Conservation (phyloP, 345 rosid genomes). For the Aquilaria sinensis region DNA sequence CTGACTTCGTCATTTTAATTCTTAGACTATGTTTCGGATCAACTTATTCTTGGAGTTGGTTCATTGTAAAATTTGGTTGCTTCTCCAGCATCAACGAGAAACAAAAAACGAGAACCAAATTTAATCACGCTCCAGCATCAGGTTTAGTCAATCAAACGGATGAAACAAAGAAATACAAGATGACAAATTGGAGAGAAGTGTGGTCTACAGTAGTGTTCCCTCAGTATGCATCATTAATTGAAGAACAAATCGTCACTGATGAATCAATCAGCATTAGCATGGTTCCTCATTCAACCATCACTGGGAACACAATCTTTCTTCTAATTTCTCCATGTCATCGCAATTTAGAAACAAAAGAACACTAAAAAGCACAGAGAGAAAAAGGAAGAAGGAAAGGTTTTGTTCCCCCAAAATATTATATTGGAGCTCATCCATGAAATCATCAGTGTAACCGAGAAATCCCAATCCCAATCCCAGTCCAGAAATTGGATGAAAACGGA, state of each 20-base stretch:
- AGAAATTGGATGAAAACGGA: too few species aligned
- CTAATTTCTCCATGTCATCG: too few species aligned
- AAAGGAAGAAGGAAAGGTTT: neutral
- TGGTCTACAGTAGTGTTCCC: neutral
- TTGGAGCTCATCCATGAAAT: neutral
- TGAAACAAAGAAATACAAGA: neutral
- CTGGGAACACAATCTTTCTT: neutral
- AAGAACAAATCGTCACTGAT: too few species aligned
- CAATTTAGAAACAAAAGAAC: neutral
- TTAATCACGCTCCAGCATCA: too few species aligned
- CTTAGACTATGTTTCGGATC: too few species aligned
- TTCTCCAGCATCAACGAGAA: too few species aligned
- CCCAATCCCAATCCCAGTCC: neutral
- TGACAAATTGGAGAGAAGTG: neutral
- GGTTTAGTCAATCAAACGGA: neutral
- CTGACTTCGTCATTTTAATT: too few species aligned
- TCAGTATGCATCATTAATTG: neutral
- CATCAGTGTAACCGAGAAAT: too few species aligned
- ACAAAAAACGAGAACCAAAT: too few species aligned
- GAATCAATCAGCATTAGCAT: too few species aligned
- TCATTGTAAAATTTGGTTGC: too few species aligned
- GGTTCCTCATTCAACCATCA: neutral
- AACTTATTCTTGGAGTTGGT: too few species aligned
- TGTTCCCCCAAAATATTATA: conserved; percentile 4
- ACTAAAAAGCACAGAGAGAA: neutral